phyloP scores from a whole-genome alignment of 352 stramenopile genomes.

The Phytophthora parvispora region DNA sequence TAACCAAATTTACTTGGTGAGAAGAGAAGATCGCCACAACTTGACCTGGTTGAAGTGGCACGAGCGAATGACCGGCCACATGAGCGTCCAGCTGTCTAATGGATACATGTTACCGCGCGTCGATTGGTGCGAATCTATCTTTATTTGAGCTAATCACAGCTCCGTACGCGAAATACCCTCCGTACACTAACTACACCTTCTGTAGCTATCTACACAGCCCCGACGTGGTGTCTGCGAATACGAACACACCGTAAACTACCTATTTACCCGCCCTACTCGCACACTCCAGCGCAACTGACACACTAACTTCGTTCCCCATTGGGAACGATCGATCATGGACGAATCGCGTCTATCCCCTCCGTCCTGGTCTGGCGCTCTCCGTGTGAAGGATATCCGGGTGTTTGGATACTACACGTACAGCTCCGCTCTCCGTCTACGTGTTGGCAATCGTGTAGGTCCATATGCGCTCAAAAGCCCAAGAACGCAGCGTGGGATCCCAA shows the following conservation, averaged over 20 bases:
- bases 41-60: constrained; percentile 25
- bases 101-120: constrained; percentile 6
- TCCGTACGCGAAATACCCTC: constrained; percentile 4
- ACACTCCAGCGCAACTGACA: constrained; percentile 13
- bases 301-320: constrained; percentile 24
- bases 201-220: neutral
- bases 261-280: neutral
- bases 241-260: neutral
- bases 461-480: neutral
- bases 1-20: constrained; percentile 8
- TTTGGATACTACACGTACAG: constrained; percentile 1
- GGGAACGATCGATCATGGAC: constrained; percentile 19
- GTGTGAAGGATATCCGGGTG: neutral
- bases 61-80: constrained; percentile 1
- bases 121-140: constrained; percentile 7
- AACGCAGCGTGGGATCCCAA: constrained; percentile 4
- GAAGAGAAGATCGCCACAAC: constrained; percentile 8
- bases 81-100: constrained; percentile 11
- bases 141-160: constrained; percentile 15
- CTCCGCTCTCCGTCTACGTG: neutral
- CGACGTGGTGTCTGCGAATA: neutral
- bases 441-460: neutral
- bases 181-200: constrained; percentile 12
- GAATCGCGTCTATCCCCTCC: neutral
- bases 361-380: constrained; percentile 4